Evolutionary conservation across 2,329 filamentous ascomycete genomes (phyloP), one percentile per base, ranked within the genome.

Genomic region (Raffaelea arxii): DNA sequence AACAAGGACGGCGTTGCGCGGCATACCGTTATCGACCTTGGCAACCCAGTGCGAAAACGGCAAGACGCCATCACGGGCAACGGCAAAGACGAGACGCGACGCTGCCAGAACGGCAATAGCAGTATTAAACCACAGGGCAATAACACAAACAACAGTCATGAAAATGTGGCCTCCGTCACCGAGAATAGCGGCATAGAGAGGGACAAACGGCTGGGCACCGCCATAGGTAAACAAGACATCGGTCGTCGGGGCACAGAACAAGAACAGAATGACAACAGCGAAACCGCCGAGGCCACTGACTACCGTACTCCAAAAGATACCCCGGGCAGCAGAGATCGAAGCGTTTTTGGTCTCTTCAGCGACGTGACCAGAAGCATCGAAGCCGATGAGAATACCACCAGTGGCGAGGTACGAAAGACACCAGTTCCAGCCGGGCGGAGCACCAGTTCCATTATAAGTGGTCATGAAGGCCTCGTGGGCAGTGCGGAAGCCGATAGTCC

Each of bases 301-400:
- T 1, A 51, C 46, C 2, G 49, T 51, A 25, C 46, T 49, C 49
- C 49, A 51, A n/a, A 51, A 51, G 38, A 51, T 51, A 18, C 49
- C 49, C 21, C 46, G 49, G 2, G 49, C 49, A 3, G 49, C 49
- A 1, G 46, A 25, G 12, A 48, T 23, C 18, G 46, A 27, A 3
- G 49, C 49, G 23, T 51, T 51, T 41, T 49, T 51, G 36, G 49
- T 51, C 38, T 51, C 49, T 22, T 51, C 49, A n/a, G 49, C 49
- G 18, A 51, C 46, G 44, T 51, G 49, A 16, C 49, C 49, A 5
- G 49, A 51, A 11, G 49, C 49, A 14, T 51, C 49, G 12, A 51
- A 51, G 21, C 49, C 49, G 30, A 51, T 48, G 10, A 51, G 44
- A 16, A 51, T 51, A 23, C 49, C 49, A 25, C 43, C 49, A 0